Base-by-base conservation (phyloP, 805 yeast species). In the Pichia exigua region DNA sequence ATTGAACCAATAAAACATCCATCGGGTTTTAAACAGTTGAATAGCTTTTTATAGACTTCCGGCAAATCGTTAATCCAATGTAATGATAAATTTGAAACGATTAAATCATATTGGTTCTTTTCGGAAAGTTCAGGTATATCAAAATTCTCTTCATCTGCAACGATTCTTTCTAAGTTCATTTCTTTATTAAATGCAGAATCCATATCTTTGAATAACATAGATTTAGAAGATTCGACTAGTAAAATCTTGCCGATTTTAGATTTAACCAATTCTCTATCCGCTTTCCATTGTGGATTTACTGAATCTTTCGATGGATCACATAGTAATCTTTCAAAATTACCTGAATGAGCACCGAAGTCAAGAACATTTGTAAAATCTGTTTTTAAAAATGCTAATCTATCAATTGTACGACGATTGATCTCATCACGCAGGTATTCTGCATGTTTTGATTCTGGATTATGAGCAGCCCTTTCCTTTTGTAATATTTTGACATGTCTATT, bases 31-130 rank as follows among this genome's bases (percentile, higher is more conserved):
- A 88, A 70, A 26, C 85, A 73, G 6, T 68, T 61, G 61, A 81
- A 78, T 57, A 87, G 74, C 53, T 78, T 74, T 18, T 67, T 65
- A 48, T 87, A 73, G 2, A 80, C 77, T 1, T 74, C 71, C 0
- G 95, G 95, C n/a, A 88, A 73, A 59, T 88, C 91, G 61, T 88
- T 88, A 53, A 86, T 81, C 96, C 96, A 88, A 65, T 88, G 95
- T 62, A 88, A 62, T 22, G 87, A 76, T 57, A 87, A 65, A 63
- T 85, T 87, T 2, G 90, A 82, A 3, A 88, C 64, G 2, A 87
- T 85, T 4, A 89, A 85, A 63, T 87, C 91, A 60, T 76, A 85
- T 48, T 59, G 55, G 48, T 66, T 61, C 20, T 73, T 66, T 48
- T 73, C 67, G 10, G 48, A 60, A 28, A 82, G 65, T 15, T 64